These are phyloP conservation scores for Boechera stricta DNA, from an alignment of 345 rosid genomes.

Conservation along the genomic window DNA sequence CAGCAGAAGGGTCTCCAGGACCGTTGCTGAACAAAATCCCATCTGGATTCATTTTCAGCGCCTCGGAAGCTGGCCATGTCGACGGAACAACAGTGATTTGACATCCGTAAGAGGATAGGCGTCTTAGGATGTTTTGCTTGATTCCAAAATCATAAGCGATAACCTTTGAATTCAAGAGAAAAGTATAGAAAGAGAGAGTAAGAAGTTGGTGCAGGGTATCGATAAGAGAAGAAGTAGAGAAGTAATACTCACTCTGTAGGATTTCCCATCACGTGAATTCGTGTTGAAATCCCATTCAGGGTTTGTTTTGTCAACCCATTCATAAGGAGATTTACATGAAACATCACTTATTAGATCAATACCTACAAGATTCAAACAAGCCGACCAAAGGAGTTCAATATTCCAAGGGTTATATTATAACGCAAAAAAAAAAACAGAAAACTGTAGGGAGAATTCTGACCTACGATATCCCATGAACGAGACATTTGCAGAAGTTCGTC, in stretches of 20 bases:
- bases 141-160: slow-evolving; percentile 92
- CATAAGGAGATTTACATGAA: slow-evolving; percentile 74
- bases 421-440: not conserved
- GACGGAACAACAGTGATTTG: slow-evolving; percentile 92
- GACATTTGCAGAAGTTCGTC: slow-evolving; percentile 85
- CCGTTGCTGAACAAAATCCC: slow-evolving; percentile 99
- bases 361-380: slow-evolving; percentile 54
- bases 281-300: slow-evolving; percentile 81
- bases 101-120: slow-evolving; percentile 83
- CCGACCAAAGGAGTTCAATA: slow-evolving; percentile 13
- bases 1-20: slow-evolving; percentile 98
- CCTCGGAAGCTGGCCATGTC: slow-evolving; percentile 84
- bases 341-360: slow-evolving; percentile 88
- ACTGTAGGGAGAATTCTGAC: slow-evolving; percentile 44
- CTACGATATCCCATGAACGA: slow-evolving; percentile 87
- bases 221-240: slow-evolving; percentile 10
- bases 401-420: not conserved
- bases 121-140: slow-evolving; percentile 90
- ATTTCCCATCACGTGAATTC: slow-evolving; percentile 1
- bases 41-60: slow-evolving; percentile 81
- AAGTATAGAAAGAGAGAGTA: slow-evolving; percentile 14
- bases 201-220: slow-evolving; percentile 18
- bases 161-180: slow-evolving; percentile 56
- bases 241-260: slow-evolving; percentile 61
- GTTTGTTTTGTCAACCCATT: slow-evolving; percentile 77